Conservation (phyloP, 2,329 filamentous ascomycete genomes). For the Tolypocladium album region DNA sequence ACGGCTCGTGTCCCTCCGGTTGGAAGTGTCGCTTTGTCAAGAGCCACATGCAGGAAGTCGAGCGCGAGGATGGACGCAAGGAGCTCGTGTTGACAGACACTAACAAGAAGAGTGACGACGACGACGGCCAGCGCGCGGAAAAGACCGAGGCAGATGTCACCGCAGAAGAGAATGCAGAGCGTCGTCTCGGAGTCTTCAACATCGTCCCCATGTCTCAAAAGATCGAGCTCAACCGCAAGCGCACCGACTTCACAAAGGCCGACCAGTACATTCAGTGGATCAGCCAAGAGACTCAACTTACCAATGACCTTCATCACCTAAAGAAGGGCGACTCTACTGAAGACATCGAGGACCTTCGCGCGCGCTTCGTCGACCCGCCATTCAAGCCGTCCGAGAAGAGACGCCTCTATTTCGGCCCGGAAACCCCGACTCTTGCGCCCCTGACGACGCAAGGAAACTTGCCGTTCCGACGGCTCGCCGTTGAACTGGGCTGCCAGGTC, state of each 20-base stretch:
- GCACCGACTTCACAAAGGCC: slow-evolving; percentile 58
- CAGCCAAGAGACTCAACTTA: slow-evolving; percentile 44
- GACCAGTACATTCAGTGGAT: slow-evolving; percentile 72
- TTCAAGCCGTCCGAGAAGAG: slow-evolving; percentile 90
- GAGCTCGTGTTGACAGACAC: slow-evolving; percentile 62
- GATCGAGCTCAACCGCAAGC: slow-evolving; percentile 63
- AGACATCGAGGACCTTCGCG: slow-evolving; percentile 58
- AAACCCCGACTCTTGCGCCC: slow-evolving; percentile 88
- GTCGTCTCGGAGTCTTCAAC: slow-evolving; percentile 62
- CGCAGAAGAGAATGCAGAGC: slow-evolving; percentile 20
- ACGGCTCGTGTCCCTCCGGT: slow-evolving; percentile 69
- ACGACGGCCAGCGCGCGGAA: slow-evolving; percentile 3
- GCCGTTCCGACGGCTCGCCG: slow-evolving; percentile 83
- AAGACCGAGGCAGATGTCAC: neutral
- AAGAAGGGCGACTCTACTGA: slow-evolving; percentile 31
- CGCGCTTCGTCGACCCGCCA: slow-evolving; percentile 74
- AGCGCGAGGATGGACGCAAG: slow-evolving; percentile 67
- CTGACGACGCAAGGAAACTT: slow-evolving; percentile 95
- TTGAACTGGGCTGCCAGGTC: slow-evolving; percentile 78
- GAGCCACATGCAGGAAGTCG: slow-evolving; percentile 76
- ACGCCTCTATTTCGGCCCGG: slow-evolving; percentile 82
- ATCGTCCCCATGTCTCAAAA: slow-evolving; percentile 60
- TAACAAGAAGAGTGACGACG: slow-evolving; percentile 13
- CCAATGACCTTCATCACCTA: slow-evolving; percentile 28
- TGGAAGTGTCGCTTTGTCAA: slow-evolving; percentile 92